These are phyloP conservation scores for Phytophthora tubulina DNA, from an alignment of 352 stramenopile genomes.

Conservation along the genomic window DNA sequence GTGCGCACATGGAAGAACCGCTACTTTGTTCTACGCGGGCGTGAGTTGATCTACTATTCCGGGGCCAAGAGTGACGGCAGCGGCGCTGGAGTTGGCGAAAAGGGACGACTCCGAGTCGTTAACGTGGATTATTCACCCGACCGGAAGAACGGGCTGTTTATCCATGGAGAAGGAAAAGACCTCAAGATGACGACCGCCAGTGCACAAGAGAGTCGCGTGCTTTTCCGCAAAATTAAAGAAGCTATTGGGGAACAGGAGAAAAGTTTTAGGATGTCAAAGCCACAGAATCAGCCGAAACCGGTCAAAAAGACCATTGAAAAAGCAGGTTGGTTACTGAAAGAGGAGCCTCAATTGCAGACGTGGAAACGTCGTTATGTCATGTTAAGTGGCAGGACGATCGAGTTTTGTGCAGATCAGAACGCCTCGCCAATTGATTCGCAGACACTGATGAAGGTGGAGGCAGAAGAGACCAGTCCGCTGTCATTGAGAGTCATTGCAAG, in stretches of 20 bases:
- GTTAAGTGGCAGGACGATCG: conserved; percentile 58
- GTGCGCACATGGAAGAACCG: conserved; percentile 78
- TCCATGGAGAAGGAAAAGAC: conserved; percentile 63
- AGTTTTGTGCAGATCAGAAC: conserved; percentile 56
- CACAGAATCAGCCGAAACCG: not conserved
- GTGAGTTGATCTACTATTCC: conserved; percentile 70
- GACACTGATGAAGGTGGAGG: conserved; percentile 37
- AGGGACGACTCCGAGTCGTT: conserved; percentile 63
- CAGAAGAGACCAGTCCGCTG: conserved; percentile 34
- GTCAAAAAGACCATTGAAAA: conserved; percentile 17
- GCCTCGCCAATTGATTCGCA: conserved; percentile 41
- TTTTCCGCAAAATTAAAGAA: conserved; percentile 58
- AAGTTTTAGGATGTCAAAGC: conserved; percentile 29
- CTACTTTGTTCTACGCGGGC: conserved; percentile 73
- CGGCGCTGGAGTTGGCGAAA: conserved; percentile 56
- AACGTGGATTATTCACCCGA: conserved; percentile 65
- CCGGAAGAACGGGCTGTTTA: conserved; percentile 61
- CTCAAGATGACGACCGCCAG: conserved; percentile 74
- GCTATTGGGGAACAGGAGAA: conserved; percentile 46
- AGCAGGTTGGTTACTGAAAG: conserved; percentile 63
- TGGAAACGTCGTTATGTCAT: conserved; percentile 73
- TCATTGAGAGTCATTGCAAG: conserved; percentile 25
- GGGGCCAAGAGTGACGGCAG: conserved; percentile 47
- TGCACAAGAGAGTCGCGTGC: conserved; percentile 60
- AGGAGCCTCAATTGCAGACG: conserved; percentile 27